Conservation (phyloP, 129 eudicot genomes). For the Flaveria ramosissima region DNA sequence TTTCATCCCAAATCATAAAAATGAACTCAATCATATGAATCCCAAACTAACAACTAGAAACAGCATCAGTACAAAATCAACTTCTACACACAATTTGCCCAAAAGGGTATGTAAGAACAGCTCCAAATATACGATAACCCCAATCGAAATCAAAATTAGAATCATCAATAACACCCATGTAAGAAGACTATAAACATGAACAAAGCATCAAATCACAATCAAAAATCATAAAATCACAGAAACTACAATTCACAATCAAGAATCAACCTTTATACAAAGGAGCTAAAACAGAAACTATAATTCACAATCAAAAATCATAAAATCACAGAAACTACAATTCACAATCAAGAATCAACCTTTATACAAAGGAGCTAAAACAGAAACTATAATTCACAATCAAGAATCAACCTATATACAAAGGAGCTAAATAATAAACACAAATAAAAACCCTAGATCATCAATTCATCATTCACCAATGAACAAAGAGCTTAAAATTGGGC, state of each 20-base stretch:
- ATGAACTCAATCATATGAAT: background rate
- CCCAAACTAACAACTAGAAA: too few relatives aligned
- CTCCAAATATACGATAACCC: background rate
- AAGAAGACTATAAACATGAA: conserved; percentile 3
- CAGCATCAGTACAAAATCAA: conserved; percentile 23
- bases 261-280: background rate
- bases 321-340: too few relatives aligned
- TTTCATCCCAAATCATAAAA: conserved; percentile 6
- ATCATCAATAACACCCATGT: conserved; percentile 18
- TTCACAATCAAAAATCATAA: too few relatives aligned
- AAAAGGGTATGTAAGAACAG: conserved; percentile 12
- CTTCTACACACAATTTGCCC: conserved; percentile 22
- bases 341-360: too few relatives aligned
- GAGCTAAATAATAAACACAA: background rate
- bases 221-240: background rate
- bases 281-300: background rate
- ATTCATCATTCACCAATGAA: conserved; percentile 3
- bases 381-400: too few relatives aligned
- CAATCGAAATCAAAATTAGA: conserved; percentile 1
- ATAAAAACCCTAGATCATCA: background rate
- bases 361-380: too few relatives aligned
- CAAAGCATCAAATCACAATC: background rate
- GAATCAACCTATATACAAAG: background rate
- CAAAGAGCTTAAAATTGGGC: background rate
- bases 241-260: conserved; percentile 14